Conservation (phyloP, 2,329 filamentous ascomycete genomes). For the Aspergillus pseudotamarii region DNA sequence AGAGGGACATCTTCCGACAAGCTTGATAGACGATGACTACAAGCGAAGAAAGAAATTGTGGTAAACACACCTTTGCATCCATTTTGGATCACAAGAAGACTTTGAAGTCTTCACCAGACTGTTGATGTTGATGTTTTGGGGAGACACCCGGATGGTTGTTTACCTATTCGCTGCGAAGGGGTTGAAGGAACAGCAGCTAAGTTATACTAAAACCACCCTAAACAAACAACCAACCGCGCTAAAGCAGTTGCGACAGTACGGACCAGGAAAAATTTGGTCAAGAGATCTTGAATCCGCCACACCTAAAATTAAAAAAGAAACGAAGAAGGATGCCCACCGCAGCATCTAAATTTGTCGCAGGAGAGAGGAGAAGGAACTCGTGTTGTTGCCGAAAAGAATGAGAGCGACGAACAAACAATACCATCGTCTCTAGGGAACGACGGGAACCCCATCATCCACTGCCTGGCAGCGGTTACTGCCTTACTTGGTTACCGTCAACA, state of each 20-base stretch:
- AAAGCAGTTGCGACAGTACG: slow-evolving; percentile 6
- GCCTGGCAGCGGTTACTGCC: slow-evolving; percentile 16
- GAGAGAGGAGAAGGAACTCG: slow-evolving; percentile 15
- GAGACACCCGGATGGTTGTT: slow-evolving; percentile 19
- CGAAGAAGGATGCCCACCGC: background rate
- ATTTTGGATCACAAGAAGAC: slow-evolving; percentile 31
- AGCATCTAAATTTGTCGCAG: slow-evolving; percentile 5
- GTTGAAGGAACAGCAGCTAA: slow-evolving; percentile 20
- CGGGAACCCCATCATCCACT: background rate
- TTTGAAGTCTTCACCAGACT: slow-evolving; percentile 17
- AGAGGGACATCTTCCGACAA: background rate
- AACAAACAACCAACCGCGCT: slow-evolving; percentile 30
- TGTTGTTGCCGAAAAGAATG: background rate
- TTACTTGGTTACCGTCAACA: slow-evolving; percentile 28
- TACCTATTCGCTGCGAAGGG: slow-evolving; percentile 22
- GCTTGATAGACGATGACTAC: background rate
- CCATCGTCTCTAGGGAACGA: slow-evolving; percentile 9
- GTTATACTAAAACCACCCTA: slow-evolving; percentile 27
- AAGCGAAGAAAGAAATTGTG: slow-evolving; percentile 19
- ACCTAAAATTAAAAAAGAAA: no score
- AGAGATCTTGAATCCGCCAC: background rate
- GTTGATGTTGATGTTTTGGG: slow-evolving; percentile 12
- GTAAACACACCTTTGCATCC: slow-evolving; percentile 51
- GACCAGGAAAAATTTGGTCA: background rate
- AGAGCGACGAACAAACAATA: slow-evolving; percentile 10